These are phyloP conservation scores for Capsella rubella DNA, from an alignment of 441 rosid genomes.

Conservation along the genomic window DNA sequence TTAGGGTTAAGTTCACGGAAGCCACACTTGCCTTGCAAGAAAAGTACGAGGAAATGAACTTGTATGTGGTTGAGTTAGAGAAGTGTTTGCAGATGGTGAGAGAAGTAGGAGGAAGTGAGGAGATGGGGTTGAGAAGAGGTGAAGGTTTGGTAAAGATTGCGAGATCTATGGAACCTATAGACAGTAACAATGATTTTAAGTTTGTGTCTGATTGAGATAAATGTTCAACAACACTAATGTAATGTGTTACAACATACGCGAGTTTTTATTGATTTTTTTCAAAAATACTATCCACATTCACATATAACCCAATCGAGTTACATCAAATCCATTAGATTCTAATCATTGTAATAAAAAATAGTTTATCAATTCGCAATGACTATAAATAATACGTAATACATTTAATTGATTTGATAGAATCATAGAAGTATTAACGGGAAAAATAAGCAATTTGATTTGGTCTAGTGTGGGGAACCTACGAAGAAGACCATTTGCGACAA, in stretches of 20 bases:
- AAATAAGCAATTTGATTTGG: slow-evolving; percentile 5
- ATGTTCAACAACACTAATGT: neutral
- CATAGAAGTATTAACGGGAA: neutral
- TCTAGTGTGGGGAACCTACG: slow-evolving; percentile 28
- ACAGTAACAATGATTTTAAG: slow-evolving; percentile 41
- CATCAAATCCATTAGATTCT: neutral
- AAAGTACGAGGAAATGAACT: slow-evolving; percentile 63
- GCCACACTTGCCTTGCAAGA: slow-evolving; percentile 65
- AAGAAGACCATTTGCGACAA: slow-evolving; percentile 22
- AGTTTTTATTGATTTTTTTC: neutral
- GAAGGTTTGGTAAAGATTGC: slow-evolving; percentile 53
- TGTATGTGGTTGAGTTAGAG: slow-evolving; percentile 59
- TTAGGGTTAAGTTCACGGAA: slow-evolving; percentile 71
- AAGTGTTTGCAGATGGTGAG: slow-evolving; percentile 47
- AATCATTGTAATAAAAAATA: neutral
- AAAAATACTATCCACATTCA: neutral
- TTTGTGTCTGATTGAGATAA: slow-evolving; percentile 8
- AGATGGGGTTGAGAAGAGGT: slow-evolving; percentile 49
- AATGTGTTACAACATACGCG: neutral
- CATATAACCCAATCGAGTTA: neutral
- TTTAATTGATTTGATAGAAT: slow-evolving; percentile 1
- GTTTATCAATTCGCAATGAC: neutral
- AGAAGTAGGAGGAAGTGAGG: slow-evolving; percentile 36
- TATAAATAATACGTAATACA: neutral
- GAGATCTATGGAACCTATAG: slow-evolving; percentile 51